phyloP scores from a whole-genome alignment of 768 basidiomycete genomes.

The Inosperma sp. region DNA sequence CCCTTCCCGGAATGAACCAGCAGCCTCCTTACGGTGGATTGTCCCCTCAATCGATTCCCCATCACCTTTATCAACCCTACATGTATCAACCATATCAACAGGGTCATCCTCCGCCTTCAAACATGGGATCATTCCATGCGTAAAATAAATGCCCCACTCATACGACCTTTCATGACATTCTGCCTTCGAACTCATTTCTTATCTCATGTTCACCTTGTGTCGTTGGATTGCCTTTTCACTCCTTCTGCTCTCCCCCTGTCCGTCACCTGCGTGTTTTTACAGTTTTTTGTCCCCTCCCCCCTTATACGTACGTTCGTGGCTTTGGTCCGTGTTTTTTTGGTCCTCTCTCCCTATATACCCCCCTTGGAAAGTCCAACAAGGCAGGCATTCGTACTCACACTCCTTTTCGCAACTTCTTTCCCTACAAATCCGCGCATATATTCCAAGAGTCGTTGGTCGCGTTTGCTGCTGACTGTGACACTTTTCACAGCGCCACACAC shows the following conservation, averaged over 20 bases:
- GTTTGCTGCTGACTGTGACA: not conserved
- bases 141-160: constrained; percentile 34
- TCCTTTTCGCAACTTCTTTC: constrained; percentile 2
- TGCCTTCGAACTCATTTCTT: constrained; percentile 28
- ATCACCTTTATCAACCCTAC: constrained; percentile 73
- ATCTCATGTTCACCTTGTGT: constrained; percentile 20
- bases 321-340: constrained; percentile 36
- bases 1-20: constrained; percentile 61
- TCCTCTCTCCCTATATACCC: constrained; percentile 33
- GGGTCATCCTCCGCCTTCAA: constrained; percentile 47
- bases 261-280: not conserved
- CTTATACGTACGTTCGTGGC: no score
- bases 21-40: constrained; percentile 62
- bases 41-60: constrained; percentile 54
- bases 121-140: constrained; percentile 74
- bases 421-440: not conserved
- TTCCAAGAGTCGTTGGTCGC: constrained; percentile 12
- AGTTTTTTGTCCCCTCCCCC: constrained; percentile 28
- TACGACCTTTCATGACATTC: constrained; percentile 45
- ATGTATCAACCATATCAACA: constrained; percentile 84
- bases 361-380: constrained; percentile 14
- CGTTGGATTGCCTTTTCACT: constrained; percentile 24
- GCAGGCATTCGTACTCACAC: constrained; percentile 6
- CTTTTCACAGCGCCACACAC: not conserved
- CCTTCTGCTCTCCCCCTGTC: constrained; percentile 24